These are phyloP conservation scores for Pestalotiopsis sp. DNA, from an alignment of 2,329 filamentous ascomycete species.

Conservation along the genomic window DNA sequence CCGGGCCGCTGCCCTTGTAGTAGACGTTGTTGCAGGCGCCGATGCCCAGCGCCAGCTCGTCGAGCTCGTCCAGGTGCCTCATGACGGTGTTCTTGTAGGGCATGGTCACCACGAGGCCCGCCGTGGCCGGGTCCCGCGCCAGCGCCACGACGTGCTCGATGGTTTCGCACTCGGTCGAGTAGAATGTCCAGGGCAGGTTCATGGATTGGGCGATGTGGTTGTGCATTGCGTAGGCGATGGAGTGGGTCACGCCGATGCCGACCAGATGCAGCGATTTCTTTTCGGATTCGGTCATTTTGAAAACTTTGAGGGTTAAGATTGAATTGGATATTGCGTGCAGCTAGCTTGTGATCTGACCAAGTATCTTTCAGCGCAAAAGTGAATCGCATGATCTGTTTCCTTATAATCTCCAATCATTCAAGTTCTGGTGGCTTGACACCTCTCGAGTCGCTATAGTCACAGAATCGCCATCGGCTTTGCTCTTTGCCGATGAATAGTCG, in stretches of 20 bases:
- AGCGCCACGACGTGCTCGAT: background rate
- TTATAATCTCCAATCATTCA: background rate
- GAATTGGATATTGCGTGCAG: background rate
- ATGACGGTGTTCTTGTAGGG: constrained; percentile 9
- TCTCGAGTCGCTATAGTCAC: background rate
- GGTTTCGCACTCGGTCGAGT: constrained; percentile 1
- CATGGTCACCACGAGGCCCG: constrained; percentile 6
- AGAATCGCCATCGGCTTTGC: background rate
- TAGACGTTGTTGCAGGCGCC: constrained; percentile 8
- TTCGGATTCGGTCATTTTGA: background rate
- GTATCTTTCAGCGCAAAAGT: background rate
- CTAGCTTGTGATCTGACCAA: background rate
- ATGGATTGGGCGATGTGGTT: background rate
- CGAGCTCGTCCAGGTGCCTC: background rate
- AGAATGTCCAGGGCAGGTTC: constrained; percentile 4
- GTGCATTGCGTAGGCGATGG: constrained; percentile 4
- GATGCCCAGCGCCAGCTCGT: background rate
- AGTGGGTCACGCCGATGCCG: constrained; percentile 5
- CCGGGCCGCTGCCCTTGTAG: background rate
- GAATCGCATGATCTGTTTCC: background rate
- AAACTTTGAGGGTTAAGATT: too few species aligned
- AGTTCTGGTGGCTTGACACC: background rate
- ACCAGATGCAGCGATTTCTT: background rate
- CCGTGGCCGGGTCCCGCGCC: background rate
- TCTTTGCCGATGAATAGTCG: background rate